Percentiles rank a stretch among this genome's conserved stretches.
These are phyloP conservation scores for Acarospora socialis DNA, from an alignment of 2,329 filamentous ascomycete species.

Conservation along the genomic window DNA sequence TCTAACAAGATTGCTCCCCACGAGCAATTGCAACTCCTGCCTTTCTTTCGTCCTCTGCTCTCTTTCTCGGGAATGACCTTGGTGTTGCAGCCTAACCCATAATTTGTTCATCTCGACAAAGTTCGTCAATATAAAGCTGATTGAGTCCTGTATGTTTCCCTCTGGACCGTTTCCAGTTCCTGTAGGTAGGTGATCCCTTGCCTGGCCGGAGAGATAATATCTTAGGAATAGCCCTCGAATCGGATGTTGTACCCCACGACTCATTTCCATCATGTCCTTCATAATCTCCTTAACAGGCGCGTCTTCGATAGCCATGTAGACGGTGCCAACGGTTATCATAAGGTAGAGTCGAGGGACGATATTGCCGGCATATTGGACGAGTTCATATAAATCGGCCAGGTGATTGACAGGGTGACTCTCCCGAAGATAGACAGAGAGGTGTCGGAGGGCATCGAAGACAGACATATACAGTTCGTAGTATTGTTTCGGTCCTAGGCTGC, in stretches of 20 bases:
- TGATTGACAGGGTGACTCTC: conserved; percentile 97
- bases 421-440: conserved; percentile 89
- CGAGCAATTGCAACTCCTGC: conserved; percentile 86
- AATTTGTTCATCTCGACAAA: conserved; percentile 99
- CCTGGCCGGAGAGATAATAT: conserved; percentile 93
- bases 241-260: conserved; percentile 89
- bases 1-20: conserved; percentile 90
- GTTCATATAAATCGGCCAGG: conserved; percentile 91
- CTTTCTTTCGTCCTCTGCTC: conserved; percentile 89
- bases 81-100: conserved; percentile 94
- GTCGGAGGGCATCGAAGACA: conserved; percentile 92
- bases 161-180: conserved; percentile 80
- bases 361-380: conserved; percentile 96
- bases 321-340: conserved; percentile 98
- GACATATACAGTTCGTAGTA: conserved; percentile 99
- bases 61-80: conserved; percentile 87
- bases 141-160: conserved; percentile 90
- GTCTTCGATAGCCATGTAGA: conserved; percentile 97
- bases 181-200: conserved; percentile 71
- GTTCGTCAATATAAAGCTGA: conserved; percentile 95
- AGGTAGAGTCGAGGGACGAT: conserved; percentile 93
- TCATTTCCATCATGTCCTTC: conserved; percentile 99
- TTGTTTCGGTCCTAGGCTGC: conserved; percentile 94
- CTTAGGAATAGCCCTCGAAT: conserved; percentile 88
- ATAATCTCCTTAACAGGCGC: conserved; percentile 98